Base-by-base conservation (phyloP, 352 stramenopile species). In the Phytophthora pinifolia region DNA sequence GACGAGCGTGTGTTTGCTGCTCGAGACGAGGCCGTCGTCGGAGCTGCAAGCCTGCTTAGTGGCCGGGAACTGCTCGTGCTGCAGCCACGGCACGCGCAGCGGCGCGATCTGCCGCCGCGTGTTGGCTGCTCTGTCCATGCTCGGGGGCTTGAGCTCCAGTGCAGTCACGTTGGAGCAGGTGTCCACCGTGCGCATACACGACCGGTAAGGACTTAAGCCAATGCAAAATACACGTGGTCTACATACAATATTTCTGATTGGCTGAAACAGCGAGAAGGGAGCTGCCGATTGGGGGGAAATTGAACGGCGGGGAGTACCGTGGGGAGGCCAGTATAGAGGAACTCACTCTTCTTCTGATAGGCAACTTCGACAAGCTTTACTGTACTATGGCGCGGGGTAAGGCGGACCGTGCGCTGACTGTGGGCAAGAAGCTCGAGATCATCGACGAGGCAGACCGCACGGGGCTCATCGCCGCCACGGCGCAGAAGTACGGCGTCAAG, bases 361-460 rank as follows among this genome's bases (percentile, higher is more conserved):
- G 15, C 41, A 22, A 39, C 39, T 54, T 46, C 44, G 36, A 51
- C 45, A 13, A 27, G n/a, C 0, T 29, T 29, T 8, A 29, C 25
- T 29, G 25, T 29, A 29, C 4, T n/a, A 93, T 93, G 83, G 81
- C 83, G 61, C 80, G 83, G 48, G 83, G 83, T 56, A 93, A 93
- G 53, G 83, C 83, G 9, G 81, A 93, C 57, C 65, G 72, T 30
- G 74, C 84, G 41, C 70, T 93, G 51, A 93, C 83, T 30, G 83
- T 93, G 37, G 83, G 83, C 74, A 93, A 93, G 69, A 93, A 93
- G 70, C 83, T 93, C 47, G 81, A 93, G 72, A 93, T 93, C 64
- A 89, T 93, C 64, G 83, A 91, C 43, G 83, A 93, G 59, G 81
- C 77, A 44, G 83, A 93, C 20, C 81, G 81, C 54, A 93, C 83